Conservation (phyloP, 1,284 basidiomycete species). For the Tilletia walkeri region DNA sequence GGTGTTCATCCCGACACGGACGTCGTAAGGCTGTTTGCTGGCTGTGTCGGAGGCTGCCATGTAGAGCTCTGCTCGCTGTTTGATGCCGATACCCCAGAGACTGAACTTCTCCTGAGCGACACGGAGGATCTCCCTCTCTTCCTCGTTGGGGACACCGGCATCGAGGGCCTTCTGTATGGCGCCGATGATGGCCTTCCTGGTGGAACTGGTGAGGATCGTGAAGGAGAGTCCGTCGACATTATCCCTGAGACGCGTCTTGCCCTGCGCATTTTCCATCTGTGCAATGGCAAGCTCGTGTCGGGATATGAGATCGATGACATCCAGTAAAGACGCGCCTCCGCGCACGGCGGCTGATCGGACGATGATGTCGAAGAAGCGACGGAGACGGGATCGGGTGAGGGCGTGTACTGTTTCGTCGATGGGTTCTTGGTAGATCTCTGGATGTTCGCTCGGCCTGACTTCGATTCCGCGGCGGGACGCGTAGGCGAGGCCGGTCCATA, state of each 20-base stretch:
- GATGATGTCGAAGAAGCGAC: background rate
- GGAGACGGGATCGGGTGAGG: background rate
- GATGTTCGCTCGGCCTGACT: background rate
- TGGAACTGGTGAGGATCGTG: background rate
- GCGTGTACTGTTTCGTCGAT: background rate
- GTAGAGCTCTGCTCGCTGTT: background rate
- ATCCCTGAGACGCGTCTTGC: background rate
- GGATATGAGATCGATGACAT: background rate
- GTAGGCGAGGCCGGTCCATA: background rate
- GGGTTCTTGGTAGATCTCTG: background rate
- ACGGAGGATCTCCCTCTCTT: too few species aligned
- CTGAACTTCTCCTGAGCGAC: too few species aligned
- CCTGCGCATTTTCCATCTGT: background rate
- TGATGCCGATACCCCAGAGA: too few species aligned
- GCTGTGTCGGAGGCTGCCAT: background rate
- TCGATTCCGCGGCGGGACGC: background rate
- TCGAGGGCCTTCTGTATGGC: too few species aligned
- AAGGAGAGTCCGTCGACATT: background rate
- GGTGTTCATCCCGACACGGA: background rate
- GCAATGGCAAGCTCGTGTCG: background rate
- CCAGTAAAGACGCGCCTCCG: background rate
- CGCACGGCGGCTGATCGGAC: background rate
- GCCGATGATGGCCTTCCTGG: too few species aligned
- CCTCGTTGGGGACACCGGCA: too few species aligned
- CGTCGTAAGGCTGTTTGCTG: background rate